These are phyloP conservation scores for Pseudogymnoascus sp. DNA, from an alignment of 2,329 filamentous ascomycete species.

Conservation along the genomic window DNA sequence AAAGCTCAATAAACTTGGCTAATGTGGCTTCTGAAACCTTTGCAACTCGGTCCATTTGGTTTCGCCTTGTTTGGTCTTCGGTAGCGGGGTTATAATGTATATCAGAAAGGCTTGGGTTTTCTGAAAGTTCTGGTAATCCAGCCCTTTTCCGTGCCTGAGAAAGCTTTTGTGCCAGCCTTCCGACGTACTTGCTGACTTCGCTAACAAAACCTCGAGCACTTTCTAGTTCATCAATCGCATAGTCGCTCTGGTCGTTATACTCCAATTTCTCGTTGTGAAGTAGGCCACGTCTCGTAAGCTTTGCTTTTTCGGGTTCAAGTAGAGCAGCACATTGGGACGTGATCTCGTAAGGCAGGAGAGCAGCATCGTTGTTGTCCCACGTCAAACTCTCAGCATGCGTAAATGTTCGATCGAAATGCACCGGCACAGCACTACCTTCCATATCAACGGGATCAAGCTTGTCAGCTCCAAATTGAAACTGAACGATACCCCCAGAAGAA, in stretches of 20 bases:
- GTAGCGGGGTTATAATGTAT: slow-evolving; percentile 23
- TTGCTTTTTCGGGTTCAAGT: slow-evolving; percentile 58
- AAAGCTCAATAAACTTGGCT: slow-evolving; percentile 67
- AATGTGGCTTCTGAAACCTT: slow-evolving; percentile 75
- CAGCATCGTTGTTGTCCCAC: slow-evolving; percentile 66
- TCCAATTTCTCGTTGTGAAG: slow-evolving; percentile 53
- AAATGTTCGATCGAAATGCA: slow-evolving; percentile 87
- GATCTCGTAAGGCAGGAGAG: slow-evolving; percentile 68
- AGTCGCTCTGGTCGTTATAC: slow-evolving; percentile 62
- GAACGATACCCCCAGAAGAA: slow-evolving; percentile 78
- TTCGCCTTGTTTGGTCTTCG: slow-evolving; percentile 23
- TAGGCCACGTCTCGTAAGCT: slow-evolving; percentile 52
- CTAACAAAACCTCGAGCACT: slow-evolving; percentile 74
- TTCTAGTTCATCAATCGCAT: slow-evolving; percentile 68
- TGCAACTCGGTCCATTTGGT: slow-evolving; percentile 57
- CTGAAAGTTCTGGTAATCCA: slow-evolving; percentile 39
- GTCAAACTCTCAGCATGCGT: slow-evolving; percentile 70
- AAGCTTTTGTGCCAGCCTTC: slow-evolving; percentile 53
- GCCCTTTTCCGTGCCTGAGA: slow-evolving; percentile 42
- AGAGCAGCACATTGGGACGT: slow-evolving; percentile 57
- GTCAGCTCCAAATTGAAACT: slow-evolving; percentile 96
- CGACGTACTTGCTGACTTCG: slow-evolving; percentile 66
- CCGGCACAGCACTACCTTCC: slow-evolving; percentile 88
- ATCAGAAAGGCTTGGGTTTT: slow-evolving; percentile 26
- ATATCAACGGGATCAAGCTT: slow-evolving; percentile 94